Conservation (phyloP, 495 filamentous ascomycete genomes). For the Daldinia decipiens region DNA sequence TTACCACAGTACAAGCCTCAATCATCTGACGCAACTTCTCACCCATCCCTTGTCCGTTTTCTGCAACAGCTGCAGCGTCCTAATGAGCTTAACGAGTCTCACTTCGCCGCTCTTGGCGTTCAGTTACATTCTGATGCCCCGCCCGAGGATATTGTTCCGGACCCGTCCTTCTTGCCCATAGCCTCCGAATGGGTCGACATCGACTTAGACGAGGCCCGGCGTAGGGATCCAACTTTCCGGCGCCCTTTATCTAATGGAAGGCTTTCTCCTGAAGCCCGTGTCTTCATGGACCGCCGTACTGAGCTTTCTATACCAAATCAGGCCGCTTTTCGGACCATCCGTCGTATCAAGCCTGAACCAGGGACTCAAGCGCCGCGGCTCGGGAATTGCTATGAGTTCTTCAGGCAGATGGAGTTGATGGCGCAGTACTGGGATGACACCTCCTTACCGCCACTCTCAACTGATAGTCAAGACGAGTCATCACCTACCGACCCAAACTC, state of each 20-base stretch:
- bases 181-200: constrained; percentile 58
- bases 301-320: constrained; percentile 63
- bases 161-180: constrained; percentile 58
- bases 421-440: constrained; percentile 65
- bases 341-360: constrained; percentile 59
- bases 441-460: constrained; percentile 47
- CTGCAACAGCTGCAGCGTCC: constrained; percentile 61
- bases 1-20: constrained; percentile 59
- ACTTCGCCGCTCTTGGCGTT: constrained; percentile 62
- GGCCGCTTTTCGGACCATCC: constrained; percentile 62
- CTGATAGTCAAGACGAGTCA: constrained; percentile 22
- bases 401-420: constrained; percentile 62
- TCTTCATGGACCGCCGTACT: constrained; percentile 61
- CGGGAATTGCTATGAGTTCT: constrained; percentile 69
- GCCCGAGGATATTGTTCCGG: constrained; percentile 58
- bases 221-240: constrained; percentile 56
- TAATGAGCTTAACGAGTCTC: constrained; percentile 54
- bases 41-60: constrained; percentile 52
- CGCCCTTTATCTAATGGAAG: constrained; percentile 57
- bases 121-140: constrained; percentile 58
- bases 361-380: constrained; percentile 59
- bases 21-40: constrained; percentile 20
- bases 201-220: constrained; percentile 54
- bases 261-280: constrained; percentile 60
- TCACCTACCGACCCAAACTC: constrained; percentile 19